Evolutionary conservation across 148 eudicot genomes (phyloP).

Genomic region (Rhododendron vialii): DNA sequence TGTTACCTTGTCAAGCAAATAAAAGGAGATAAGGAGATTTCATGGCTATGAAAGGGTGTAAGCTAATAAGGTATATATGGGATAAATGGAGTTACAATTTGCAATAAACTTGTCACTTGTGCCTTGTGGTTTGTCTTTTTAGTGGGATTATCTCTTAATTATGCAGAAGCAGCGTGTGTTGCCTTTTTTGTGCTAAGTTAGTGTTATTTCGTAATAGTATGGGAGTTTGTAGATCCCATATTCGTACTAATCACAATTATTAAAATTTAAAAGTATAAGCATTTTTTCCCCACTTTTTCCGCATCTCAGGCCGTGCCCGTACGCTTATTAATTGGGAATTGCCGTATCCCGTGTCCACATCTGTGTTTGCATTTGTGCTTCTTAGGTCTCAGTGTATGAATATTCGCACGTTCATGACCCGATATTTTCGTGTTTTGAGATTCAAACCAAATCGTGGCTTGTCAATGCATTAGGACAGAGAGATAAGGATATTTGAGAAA

Average conservation of each 20-base stretch:
- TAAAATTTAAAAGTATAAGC: not conserved
- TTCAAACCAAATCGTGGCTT: not conserved
- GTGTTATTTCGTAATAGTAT: not conserved
- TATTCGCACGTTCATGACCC: not conserved
- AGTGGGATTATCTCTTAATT: not conserved
- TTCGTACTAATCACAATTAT: not conserved
- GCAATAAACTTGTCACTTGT: not conserved
- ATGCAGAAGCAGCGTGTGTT: not conserved
- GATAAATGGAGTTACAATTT: too few species aligned
- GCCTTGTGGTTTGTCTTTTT: not conserved
- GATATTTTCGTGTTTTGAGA: not conserved
- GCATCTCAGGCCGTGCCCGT: not conserved
- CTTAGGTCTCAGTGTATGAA: not conserved
- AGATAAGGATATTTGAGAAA: not conserved
- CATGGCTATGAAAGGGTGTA: constrained; percentile 94
- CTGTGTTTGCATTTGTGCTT: not conserved
- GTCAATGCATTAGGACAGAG: not conserved
- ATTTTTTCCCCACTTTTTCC: not conserved
- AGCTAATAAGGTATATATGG: constrained; percentile 16
- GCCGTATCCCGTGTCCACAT: not conserved
- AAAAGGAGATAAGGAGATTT: constrained; percentile 84
- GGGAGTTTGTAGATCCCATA: not conserved
- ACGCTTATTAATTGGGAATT: not conserved
- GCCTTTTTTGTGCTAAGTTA: not conserved
- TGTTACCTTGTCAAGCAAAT: constrained; percentile 72